Evolutionary conservation across 2,329 filamentous ascomycete genomes (phyloP).

Genomic region (Ascochyta clinopodiicola): DNA sequence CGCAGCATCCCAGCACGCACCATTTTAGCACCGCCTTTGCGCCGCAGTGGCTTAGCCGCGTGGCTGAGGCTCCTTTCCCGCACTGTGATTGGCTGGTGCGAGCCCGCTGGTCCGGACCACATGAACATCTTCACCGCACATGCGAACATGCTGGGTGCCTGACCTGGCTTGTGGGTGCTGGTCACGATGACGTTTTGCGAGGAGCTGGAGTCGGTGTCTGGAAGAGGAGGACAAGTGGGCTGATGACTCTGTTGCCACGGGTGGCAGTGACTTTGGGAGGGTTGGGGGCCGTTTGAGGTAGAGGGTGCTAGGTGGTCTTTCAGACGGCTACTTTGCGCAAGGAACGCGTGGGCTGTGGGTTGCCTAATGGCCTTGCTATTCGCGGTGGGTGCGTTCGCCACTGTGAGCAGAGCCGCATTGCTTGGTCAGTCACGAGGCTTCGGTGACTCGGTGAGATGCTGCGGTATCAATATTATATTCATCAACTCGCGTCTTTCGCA

Average conservation of each 20-base stretch:
- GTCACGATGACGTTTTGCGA: constrained; percentile 7
- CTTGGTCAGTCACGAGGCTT: background rate
- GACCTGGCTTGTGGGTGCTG: background rate
- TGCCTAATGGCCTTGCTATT: background rate
- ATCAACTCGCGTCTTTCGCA: background rate
- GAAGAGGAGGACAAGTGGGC: background rate
- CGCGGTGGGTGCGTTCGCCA: background rate
- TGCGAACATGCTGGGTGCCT: constrained; percentile 17
- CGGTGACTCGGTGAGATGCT: background rate
- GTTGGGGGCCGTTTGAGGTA: constrained; percentile 7
- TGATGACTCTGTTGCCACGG: constrained; percentile 5
- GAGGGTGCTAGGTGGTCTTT: constrained; percentile 3
- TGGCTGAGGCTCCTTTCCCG: constrained; percentile 4
- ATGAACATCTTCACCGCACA: constrained; percentile 10
- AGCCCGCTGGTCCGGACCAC: constrained; percentile 4
- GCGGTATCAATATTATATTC: constrained; percentile 16
- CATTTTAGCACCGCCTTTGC: constrained; percentile 12
- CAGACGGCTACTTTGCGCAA: background rate
- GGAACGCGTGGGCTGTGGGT: constrained; percentile 1
- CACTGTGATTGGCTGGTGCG: constrained; percentile 8
- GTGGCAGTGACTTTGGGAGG: constrained; percentile 11
- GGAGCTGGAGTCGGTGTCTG: background rate
- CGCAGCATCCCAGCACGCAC: background rate
- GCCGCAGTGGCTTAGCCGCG: constrained; percentile 9
- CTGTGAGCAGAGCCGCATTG: constrained; percentile 11